These are phyloP conservation scores for Termitomyces heimii DNA, from an alignment of 768 basidiomycete species.

Conservation along the genomic window DNA sequence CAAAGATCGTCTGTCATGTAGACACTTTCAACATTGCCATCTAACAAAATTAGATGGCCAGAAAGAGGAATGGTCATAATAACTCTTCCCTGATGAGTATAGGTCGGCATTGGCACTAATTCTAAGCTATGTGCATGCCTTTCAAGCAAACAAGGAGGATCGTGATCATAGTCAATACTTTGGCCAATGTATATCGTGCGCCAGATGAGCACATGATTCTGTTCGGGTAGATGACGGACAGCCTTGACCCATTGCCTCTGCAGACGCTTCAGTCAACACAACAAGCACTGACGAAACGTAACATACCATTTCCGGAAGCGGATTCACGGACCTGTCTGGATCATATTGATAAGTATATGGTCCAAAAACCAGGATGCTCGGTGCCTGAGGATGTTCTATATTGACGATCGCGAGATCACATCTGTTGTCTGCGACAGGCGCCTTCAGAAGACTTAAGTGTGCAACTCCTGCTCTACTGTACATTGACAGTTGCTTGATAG, in stretches of 20 bases:
- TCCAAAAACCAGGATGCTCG: neutral
- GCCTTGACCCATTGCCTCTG: constrained; percentile 45
- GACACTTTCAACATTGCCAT: constrained; percentile 16
- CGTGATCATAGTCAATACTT: neutral
- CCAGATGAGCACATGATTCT: constrained; percentile 45
- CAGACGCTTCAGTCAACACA: neutral
- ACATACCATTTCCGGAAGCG: neutral
- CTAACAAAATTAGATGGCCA: neutral
- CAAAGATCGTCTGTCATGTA: constrained; percentile 35
- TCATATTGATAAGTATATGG: neutral
- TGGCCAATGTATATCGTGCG: constrained; percentile 25
- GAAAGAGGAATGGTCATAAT: neutral
- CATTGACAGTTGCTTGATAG: neutral
- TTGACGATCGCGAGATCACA: neutral
- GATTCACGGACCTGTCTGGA: neutral
- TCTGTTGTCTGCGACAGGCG: too few species aligned
- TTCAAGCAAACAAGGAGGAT: neutral
- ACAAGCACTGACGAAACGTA: neutral
- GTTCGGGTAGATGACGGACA: constrained; percentile 45
- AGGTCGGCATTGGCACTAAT: neutral
- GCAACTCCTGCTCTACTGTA: neutral
- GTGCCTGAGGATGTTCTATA: neutral
- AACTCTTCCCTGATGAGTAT: neutral
- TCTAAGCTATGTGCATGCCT: neutral
- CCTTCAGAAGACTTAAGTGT: neutral